Base-by-base conservation (phyloP, 208 protist genomes). In the Trypanosoma brucei region DNA sequence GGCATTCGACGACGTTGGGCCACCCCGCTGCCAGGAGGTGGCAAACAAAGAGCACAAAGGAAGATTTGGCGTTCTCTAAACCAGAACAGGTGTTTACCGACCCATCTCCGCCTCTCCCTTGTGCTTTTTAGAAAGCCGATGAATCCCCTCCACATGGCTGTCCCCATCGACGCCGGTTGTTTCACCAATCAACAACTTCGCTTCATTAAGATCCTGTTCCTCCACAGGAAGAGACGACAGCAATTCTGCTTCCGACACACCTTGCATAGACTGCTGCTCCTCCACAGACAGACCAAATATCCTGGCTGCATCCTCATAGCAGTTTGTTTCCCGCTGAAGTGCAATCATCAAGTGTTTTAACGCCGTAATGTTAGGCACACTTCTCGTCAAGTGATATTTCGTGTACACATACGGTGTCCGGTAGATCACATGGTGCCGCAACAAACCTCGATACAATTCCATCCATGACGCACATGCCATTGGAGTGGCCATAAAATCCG, bases 321-420 rank as follows among this genome's bases (percentile, higher is more conserved):
- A 75, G 61, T 70, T 83, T 36, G 84, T 54, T 37, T 73, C 51
- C 8, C 65, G 46, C 62, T 93, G 85, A 14, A 91, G 76, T 46
- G 37, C 42, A 58, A 46, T 39, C 89, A 95, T 91, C 53, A 80
- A 67, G 35, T 70, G 72, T 60, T 71, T 84, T n/a, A 95, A 60
- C 4, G 65, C 70, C 55, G 56, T 60, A n/a, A 88, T 76, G 42
- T 76, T 77, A 6, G 88, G 81, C 40, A 93, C 80, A 46, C 75
- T 66, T n/a, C 88, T 79, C 11, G 84, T 90, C 36, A 96, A 76
- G 62, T 92, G 83, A 70, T 96, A 96, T 79, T 96, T 96, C 58
- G 88, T 81, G 70, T 88, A 86, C 37, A 74, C 75, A 58, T 92
- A 96, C 35, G 59, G 62, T 50, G 74, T 79, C n/a, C 74, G 67